phyloP scores from a whole-genome alignment of 179 eudicot genomes.

The Kewa caespitosa region DNA sequence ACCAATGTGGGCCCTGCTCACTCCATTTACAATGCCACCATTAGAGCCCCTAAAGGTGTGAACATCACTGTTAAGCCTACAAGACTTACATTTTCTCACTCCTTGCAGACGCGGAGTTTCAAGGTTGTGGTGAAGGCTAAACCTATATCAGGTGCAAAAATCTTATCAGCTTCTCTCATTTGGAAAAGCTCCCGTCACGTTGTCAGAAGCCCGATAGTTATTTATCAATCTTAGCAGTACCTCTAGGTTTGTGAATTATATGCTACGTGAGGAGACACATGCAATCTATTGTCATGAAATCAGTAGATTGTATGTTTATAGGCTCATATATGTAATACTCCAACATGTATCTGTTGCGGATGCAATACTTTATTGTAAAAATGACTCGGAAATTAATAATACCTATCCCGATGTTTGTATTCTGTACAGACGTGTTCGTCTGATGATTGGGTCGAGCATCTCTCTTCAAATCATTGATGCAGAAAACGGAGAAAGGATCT shows the following conservation, averaged over 20 bases:
- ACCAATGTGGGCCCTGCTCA: slow-evolving; percentile 65
- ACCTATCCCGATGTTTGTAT: no score
- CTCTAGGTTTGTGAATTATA: neutral
- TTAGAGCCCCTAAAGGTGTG: slow-evolving; percentile 66
- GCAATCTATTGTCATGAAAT: slow-evolving; percentile 5
- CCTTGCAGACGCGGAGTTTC: slow-evolving; percentile 44
- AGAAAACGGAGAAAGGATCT: neutral
- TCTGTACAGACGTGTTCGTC: no score
- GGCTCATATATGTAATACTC: no score
- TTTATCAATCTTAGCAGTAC: slow-evolving; percentile 30
- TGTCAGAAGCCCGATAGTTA: slow-evolving; percentile 75
- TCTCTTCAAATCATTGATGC: neutral
- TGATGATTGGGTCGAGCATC: no score
- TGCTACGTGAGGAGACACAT: neutral
- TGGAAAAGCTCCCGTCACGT: slow-evolving; percentile 61
- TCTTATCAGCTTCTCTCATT: slow-evolving; percentile 55
- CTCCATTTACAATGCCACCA: slow-evolving; percentile 52
- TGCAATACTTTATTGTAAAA: no score
- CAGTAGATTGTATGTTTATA: slow-evolving; percentile 8
- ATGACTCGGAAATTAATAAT: no score
- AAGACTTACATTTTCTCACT: slow-evolving; percentile 43
- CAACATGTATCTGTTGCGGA: no score
- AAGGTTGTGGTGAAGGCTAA: slow-evolving; percentile 74
- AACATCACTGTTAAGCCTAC: slow-evolving; percentile 58
- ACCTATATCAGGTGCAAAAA: slow-evolving; percentile 17